Evolutionary conservation across 768 basidiomycete species (phyloP).

Genomic region (Nevesoporus exiguus): DNA sequence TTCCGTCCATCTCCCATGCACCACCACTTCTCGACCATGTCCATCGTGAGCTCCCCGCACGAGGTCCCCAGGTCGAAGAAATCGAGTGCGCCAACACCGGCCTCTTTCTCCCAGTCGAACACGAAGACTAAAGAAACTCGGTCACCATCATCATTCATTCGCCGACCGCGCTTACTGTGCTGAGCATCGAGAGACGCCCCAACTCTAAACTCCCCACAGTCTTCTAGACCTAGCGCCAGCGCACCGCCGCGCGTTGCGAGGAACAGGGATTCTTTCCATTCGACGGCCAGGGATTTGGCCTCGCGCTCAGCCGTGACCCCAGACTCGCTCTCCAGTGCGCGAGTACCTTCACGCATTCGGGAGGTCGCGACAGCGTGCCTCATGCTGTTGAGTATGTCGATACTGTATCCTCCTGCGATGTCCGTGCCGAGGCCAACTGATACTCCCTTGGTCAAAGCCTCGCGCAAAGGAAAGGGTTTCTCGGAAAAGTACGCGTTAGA

Average conservation of each 20-base stretch:
- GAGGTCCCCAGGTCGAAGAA: conserved; percentile 49
- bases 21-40: conserved; percentile 88
- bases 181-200: conserved; percentile 76
- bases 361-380: conserved; percentile 72
- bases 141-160: not conserved
- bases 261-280: conserved; percentile 81
- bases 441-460: conserved; percentile 62
- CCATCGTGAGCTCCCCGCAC: conserved; percentile 34
- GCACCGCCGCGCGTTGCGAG: conserved; percentile 83
- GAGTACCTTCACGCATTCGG: conserved; percentile 59
- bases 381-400: conserved; percentile 79
- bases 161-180: conserved; percentile 47
- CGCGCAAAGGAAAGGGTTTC: conserved; percentile 62
- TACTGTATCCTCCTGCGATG: conserved; percentile 80
- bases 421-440: conserved; percentile 82
- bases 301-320: not conserved
- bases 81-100: conserved; percentile 64
- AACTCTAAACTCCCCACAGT: conserved; percentile 50
- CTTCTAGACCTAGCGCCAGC: conserved; percentile 56
- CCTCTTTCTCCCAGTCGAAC: conserved; percentile 37
- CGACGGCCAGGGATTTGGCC: conserved; percentile 44
- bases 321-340: conserved; percentile 25
- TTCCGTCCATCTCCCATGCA: conserved; percentile 73
- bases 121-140: conserved; percentile 39
- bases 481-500: conserved; percentile 88